These are phyloP conservation scores for Lecanicillium sp. DNA, from an alignment of 2,329 filamentous ascomycete species.

Conservation along the genomic window DNA sequence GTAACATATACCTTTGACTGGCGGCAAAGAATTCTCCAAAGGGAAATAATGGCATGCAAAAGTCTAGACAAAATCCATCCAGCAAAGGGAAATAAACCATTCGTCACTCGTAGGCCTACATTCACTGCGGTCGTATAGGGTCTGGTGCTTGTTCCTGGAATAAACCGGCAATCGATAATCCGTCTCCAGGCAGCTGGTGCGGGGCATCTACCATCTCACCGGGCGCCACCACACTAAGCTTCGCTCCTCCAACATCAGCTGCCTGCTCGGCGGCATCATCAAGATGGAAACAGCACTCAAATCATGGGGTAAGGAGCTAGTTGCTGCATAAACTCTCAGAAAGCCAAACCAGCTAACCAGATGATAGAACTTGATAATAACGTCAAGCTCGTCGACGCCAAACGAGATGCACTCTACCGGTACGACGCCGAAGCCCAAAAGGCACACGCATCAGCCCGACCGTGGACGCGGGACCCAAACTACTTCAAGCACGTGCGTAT, in stretches of 20 bases:
- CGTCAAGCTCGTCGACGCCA: conserved; percentile 72
- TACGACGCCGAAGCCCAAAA: conserved; percentile 67
- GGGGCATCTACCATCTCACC: conserved; percentile 13
- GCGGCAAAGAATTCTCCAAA: no score
- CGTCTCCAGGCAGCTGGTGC: conserved; percentile 10
- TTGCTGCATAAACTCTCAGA: background rate
- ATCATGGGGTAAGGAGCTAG: conserved; percentile 18
- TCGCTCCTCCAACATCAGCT: conserved; percentile 11
- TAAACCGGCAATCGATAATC: conserved; percentile 4
- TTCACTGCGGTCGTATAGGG: no score
- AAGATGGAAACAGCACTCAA: conserved; percentile 21
- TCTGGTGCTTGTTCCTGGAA: no score
- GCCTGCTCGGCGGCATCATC: conserved; percentile 9
- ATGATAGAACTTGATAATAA: conserved; percentile 76
- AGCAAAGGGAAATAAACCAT: no score
- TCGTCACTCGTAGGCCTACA: no score
- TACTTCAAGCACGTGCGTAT: conserved; percentile 94
- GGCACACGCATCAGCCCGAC: conserved; percentile 51
- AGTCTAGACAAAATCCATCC: no score
- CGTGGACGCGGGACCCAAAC: conserved; percentile 71
- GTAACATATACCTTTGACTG: no score
- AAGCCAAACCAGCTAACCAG: conserved; percentile 4
- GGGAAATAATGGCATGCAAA: no score
- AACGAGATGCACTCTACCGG: conserved; percentile 83
- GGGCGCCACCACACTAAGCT: conserved; percentile 3